These are phyloP conservation scores for Phytophthora pini DNA, from an alignment of 352 stramenopile genomes.

Conservation along the genomic window DNA sequence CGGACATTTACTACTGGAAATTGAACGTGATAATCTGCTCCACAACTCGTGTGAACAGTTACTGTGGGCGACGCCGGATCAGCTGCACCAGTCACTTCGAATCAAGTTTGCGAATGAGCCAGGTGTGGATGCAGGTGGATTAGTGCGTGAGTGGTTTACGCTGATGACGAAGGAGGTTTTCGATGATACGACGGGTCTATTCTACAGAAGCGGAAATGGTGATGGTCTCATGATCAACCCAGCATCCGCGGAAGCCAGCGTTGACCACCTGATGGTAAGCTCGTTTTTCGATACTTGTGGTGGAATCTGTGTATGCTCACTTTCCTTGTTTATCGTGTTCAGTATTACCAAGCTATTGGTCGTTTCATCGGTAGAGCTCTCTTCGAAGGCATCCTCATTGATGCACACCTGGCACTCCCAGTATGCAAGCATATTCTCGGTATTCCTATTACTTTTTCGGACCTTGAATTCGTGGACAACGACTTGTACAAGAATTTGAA, in stretches of 20 bases:
- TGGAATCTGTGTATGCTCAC: slow-evolving; percentile 8
- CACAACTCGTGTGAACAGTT: slow-evolving; percentile 92
- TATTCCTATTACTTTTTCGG: slow-evolving; percentile 90
- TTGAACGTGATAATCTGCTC: slow-evolving; percentile 88
- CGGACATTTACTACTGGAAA: slow-evolving; percentile 85
- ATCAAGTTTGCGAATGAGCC: slow-evolving; percentile 93
- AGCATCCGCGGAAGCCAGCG: slow-evolving; percentile 78
- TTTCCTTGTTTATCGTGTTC: slow-evolving; percentile 10
- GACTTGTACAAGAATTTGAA: slow-evolving; percentile 89
- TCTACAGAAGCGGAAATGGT: slow-evolving; percentile 74
- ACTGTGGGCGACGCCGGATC: slow-evolving; percentile 80
- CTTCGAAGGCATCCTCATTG: slow-evolving; percentile 89
- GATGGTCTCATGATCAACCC: slow-evolving; percentile 89
- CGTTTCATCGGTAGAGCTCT: slow-evolving; percentile 88
- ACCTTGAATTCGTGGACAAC: slow-evolving; percentile 91
- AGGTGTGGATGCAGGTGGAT: slow-evolving; percentile 90
- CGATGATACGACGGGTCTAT: slow-evolving; percentile 84
- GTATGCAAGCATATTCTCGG: slow-evolving; percentile 92
- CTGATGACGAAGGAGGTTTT: slow-evolving; percentile 92
- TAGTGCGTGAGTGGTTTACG: slow-evolving; percentile 93
- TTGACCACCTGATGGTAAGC: slow-evolving; percentile 85
- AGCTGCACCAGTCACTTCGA: slow-evolving; percentile 87
- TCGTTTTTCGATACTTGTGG: background rate
- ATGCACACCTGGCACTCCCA: slow-evolving; percentile 83
- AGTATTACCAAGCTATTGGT: slow-evolving; percentile 91